These are phyloP conservation scores for Tubosaeta sp. DNA, from an alignment of 768 basidiomycete genomes.

Conservation along the genomic window DNA sequence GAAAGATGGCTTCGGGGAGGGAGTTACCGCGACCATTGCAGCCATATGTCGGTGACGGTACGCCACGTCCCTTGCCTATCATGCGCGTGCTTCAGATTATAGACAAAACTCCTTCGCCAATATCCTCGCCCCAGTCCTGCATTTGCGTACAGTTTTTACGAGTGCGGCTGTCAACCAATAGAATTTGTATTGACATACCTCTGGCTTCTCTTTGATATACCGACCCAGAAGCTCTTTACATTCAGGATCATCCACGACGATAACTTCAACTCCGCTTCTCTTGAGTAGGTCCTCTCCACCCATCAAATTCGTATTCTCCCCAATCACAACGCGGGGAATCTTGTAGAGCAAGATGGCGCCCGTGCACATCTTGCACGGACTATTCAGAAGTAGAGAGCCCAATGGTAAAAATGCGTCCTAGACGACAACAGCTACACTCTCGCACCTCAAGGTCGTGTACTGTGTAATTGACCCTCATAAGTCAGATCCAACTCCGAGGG, in stretches of 20 bases:
- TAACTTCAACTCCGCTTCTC: conserved; percentile 49
- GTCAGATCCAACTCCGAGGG: not conserved
- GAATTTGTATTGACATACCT: conserved; percentile 33
- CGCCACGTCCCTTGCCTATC: not conserved
- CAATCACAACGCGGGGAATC: conserved; percentile 63
- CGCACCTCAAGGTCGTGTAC: conserved; percentile 38
- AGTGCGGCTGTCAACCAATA: conserved; percentile 6
- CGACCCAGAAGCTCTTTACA: conserved; percentile 52
- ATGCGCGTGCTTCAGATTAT: conserved; percentile 1
- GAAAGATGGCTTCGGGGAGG: conserved; percentile 31
- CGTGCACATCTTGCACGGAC: conserved; percentile 65
- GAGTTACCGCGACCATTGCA: conserved; percentile 26
- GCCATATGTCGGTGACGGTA: conserved; percentile 22
- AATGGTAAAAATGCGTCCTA: not conserved
- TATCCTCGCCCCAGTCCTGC: conserved; percentile 60
- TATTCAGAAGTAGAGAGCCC: conserved; percentile 11
- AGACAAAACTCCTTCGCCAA: conserved; percentile 39
- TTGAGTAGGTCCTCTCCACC: conserved; percentile 54
- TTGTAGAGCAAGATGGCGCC: conserved; percentile 61
- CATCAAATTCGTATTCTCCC: conserved; percentile 53
- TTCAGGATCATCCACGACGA: conserved; percentile 43
- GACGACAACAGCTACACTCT: not conserved
- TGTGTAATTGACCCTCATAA: conserved; percentile 7
- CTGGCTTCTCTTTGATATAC: conserved; percentile 54
- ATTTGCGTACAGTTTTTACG: conserved; percentile 11